These are phyloP conservation scores for Echeveria elegans DNA, from an alignment of 164 flowering plant genomes.

Conservation along the genomic window DNA sequence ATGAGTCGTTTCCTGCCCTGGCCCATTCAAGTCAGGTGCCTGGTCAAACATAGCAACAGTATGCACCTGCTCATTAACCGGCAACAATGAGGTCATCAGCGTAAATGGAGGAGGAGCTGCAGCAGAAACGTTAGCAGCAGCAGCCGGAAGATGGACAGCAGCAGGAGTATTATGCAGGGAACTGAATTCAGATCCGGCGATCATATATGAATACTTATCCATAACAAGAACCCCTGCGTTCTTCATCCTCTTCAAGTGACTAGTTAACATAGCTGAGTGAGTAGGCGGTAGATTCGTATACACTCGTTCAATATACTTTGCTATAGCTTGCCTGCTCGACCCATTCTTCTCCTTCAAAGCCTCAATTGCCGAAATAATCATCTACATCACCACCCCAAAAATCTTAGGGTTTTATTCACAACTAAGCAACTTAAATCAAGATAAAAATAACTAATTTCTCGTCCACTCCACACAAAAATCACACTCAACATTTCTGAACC, in stretches of 20 bases:
- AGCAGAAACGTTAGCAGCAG: slow-evolving; percentile 7
- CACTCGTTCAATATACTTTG: slow-evolving; percentile 38
- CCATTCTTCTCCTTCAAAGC: slow-evolving; percentile 47
- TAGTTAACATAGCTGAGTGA: slow-evolving; percentile 48
- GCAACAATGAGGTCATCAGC: neutral
- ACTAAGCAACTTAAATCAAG: neutral
- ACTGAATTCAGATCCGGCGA: slow-evolving; percentile 27
- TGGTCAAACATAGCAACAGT: neutral
- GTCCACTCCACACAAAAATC: no score
- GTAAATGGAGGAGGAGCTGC: neutral
- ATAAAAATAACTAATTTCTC: no score
- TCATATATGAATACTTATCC: slow-evolving; percentile 57
- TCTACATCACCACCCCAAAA: slow-evolving; percentile 21
- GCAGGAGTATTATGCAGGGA: slow-evolving; percentile 2
- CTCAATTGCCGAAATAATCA: slow-evolving; percentile 49
- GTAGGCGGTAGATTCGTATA: slow-evolving; percentile 37
- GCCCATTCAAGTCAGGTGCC: slow-evolving; percentile 13
- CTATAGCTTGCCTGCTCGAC: slow-evolving; percentile 53
- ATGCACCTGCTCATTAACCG: slow-evolving; percentile 11
- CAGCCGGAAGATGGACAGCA: no score
- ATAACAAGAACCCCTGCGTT: slow-evolving; percentile 33
- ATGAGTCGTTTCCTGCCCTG: slow-evolving; percentile 7
- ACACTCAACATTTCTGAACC: no score
- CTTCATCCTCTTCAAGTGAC: slow-evolving; percentile 46
- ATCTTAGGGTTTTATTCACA: neutral